Base-by-base conservation (phyloP, 2,329 filamentous ascomycete genomes). In the Monosporascus sp. region DNA sequence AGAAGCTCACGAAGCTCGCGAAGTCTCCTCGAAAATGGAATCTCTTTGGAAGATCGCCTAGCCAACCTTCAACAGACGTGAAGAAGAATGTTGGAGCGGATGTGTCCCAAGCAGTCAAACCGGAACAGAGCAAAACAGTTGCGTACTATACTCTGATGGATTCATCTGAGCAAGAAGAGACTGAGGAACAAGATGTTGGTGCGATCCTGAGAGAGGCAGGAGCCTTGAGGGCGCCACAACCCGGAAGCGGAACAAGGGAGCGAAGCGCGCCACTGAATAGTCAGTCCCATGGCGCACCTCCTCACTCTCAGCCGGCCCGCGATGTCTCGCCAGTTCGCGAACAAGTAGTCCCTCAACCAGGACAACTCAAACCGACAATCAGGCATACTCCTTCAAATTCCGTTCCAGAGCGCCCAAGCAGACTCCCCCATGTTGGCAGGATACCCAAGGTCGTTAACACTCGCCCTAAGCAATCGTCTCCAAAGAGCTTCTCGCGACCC, bases 401-500 rank as follows among this genome's bases (percentile, higher is more conserved):
- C 49, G 53, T 57, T 3, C 49, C 49, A 41, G 61, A 58, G 20
- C 72, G 74, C 4, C 82, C 82, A 9, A 89, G 83, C 65, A 81
- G 91, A 52, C 74, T 96, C 18, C 83, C 86, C 27, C 90, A 93
- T 60, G 85, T 96, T 47, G 92, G 91, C 8, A 83, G 92, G 17
- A 96, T 96, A 50, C 92, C 92, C 8, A 85, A 85, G 62, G 90
- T 96, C 4, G 77, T 93, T 31, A 89, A 83, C 46, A 84, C 80
- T 47, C 80, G 85, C 50, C 76, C 84, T 37, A 81, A 87, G 57
- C 82, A 82, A 48, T 81, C 83, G 1, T 86, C 89, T 1, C 82
- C 88, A 1, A 86, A 85, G 65, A 96, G 90, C 35, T 96, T 96
- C 67, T 96, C 92, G 3, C 79, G 90, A 8, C 90, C 92, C 0